Base-by-base conservation (phyloP, 768 basidiomycete genomes). In the Pleurotus cornucopiae region DNA sequence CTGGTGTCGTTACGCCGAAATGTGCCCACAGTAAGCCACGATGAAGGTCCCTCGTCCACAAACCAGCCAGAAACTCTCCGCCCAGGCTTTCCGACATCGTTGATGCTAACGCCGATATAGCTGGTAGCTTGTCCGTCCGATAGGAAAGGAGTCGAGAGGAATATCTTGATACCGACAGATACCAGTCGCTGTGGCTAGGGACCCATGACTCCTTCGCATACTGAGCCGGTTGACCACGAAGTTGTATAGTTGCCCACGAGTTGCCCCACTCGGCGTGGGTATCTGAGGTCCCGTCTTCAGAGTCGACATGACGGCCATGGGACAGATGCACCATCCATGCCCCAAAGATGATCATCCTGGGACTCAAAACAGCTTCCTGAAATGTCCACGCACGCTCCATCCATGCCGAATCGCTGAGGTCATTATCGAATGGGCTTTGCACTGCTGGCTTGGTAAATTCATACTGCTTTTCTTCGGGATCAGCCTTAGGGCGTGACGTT, bases 1-100 rank as follows among this genome's bases (percentile, higher is more conserved):
- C 48, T 38, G 48, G 48, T 9, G 30, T 21, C 6, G 48, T 49
- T 11, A 49, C 26, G 21, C 48, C 25, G 14, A n/a, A 30, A 21
- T 49, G 48, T 37, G 25, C 48, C 48, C 48, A 49, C 11, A 49
- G 48, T 16, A 49, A 37, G 14, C 48, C 48, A 49, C 48, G 48
- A 23, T 49, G 48, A 34, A 49, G 23, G 20, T 34, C 26, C 7
- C 23, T 21, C 48, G 38, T 16, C 48, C 48, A 49, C 6, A 49
- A 23, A 26, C 48, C 48, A 7, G 48, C 48, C 14, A 26, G n/a
- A 37, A 30, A 49, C 20, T 26, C 30, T 49, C 48, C 48, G 26
- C 48, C 48, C 5, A 30, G 3, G 26, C 30, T 26, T n/a, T 49
- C 48, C 7, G 26, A 49, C 23, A 30, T 26, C 5, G 26, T n/a